phyloP scores from a whole-genome alignment of 495 filamentous ascomycete genomes.

The Aspergillus nanangensis region DNA sequence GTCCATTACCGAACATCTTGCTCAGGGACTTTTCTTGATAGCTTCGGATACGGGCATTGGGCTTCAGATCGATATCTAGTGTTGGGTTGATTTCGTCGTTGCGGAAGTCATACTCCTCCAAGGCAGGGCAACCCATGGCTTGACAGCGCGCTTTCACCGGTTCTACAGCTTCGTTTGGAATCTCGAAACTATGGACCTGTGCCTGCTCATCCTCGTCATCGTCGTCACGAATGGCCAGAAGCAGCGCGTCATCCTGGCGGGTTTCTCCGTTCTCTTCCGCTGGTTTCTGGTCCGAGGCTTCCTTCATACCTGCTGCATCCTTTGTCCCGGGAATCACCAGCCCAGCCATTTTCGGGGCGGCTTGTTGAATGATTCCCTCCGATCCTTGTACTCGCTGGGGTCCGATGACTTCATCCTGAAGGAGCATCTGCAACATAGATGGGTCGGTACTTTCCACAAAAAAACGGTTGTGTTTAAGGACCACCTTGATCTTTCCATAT shows the following conservation, averaged over 20 bases:
- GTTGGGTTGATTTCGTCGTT: constrained; percentile 86
- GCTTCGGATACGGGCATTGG: constrained; percentile 76
- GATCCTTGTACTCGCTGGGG: constrained; percentile 57
- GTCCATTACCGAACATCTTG: constrained; percentile 99
- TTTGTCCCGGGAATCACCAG: constrained; percentile 94
- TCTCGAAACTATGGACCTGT: constrained; percentile 93
- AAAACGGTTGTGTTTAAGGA: constrained; percentile 89
- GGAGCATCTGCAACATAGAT: constrained; percentile 73
- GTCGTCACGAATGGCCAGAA: constrained; percentile 64
- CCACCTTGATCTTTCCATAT: constrained; percentile 93
- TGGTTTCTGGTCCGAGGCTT: constrained; percentile 46
- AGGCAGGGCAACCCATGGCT: constrained; percentile 76
- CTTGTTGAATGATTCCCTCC: constrained; percentile 69
- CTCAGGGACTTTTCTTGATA: constrained; percentile 96
- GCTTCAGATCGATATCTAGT: constrained; percentile 85
- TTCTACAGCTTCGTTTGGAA: constrained; percentile 71
- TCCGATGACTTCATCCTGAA: constrained; percentile 69
- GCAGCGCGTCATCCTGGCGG: constrained; percentile 52
- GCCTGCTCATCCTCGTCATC: constrained; percentile 89
- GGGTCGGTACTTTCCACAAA: constrained; percentile 90
- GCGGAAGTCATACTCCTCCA: constrained; percentile 98
- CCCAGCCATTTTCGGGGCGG: constrained; percentile 82
- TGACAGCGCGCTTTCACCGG: constrained; percentile 85
- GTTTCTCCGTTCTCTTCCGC: constrained; percentile 24
- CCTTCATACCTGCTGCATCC: constrained; percentile 79